Percentiles rank a stretch among this genome's conserved stretches.
Evolutionary conservation across 1,284 basidiomycete genomes (phyloP).

Genomic region (Thecaphora frezii): DNA sequence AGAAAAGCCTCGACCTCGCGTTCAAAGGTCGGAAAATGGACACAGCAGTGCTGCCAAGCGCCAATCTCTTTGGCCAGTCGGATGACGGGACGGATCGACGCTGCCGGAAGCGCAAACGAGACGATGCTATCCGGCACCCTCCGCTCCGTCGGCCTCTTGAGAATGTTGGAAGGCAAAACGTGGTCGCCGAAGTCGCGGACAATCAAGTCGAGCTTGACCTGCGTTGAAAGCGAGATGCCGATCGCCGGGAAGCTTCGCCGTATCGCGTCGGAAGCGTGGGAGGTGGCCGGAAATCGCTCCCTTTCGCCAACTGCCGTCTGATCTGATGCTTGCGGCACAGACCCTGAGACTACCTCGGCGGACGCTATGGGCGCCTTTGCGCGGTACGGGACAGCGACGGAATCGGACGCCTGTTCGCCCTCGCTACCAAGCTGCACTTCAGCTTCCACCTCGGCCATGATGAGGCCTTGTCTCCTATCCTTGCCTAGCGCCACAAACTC

Average conservation of each 20-base stretch:
- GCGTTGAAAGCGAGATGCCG: background rate
- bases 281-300: no score
- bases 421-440: background rate
- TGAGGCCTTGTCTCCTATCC: slow-evolving; percentile 24
- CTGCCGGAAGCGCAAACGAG: slow-evolving; percentile 8
- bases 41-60: slow-evolving; percentile 41
- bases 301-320: no score
- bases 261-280: no score
- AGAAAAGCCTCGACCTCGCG: slow-evolving; percentile 27
- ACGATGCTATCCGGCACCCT: slow-evolving; percentile 19
- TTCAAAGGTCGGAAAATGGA: slow-evolving; percentile 39
- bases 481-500: slow-evolving; percentile 33
- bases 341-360: no score
- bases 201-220: background rate
- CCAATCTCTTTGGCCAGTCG: slow-evolving; percentile 31
- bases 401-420: background rate
- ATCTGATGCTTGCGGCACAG: no score
- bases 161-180: slow-evolving; percentile 23
- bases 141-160: slow-evolving; percentile 15
- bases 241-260: no score
- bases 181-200: background rate
- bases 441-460: slow-evolving; percentile 9
- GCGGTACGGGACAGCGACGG: no score
- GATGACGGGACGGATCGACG: slow-evolving; percentile 17
- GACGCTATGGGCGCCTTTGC: no score